Evolutionary conservation across 805 yeast species (phyloP), one percentile per base, ranked within the genome.

Genomic region (Cyberlindnera petersonii): DNA sequence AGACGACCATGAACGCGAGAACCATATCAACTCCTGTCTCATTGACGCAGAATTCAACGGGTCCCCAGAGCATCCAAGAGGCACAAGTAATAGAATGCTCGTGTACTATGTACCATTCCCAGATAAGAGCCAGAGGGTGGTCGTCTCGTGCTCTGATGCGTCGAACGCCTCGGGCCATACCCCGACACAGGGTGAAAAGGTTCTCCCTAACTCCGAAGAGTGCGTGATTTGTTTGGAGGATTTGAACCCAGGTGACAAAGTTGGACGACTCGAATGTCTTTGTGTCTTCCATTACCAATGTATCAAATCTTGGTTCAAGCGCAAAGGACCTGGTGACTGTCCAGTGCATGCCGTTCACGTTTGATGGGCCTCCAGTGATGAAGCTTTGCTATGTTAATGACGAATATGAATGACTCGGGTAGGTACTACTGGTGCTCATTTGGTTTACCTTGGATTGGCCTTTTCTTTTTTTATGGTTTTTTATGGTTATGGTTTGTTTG

Each of bases 151-250:
- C 26, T 50, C 59, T 2, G 58, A 53, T 9, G 34, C 55, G 1
- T 44, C 56, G 1, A 43, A 47, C 9, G 43, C 37, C 17, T 36
- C 47, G 11, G 39, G 35, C 4, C 17, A 37, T 5, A 31, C 43
- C 1, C 42, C 38, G 10, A 22, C 33, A 9, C 33, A 26, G 16
- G 40, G 42, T 13, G 37, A 36, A 22, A 35, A 43, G 24, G 30
- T 42, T 26, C 33, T 58, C 53, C 41, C 59, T 51, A 56, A 64
- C 20, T 68, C 70, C 24, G 76, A 77, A 34, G 98, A 93, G 59
- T 93, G 99, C 59, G 91, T 87, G 13, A 91, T 93, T 18, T 93
- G 99, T 56, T 76, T 91, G 46, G 98, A 93, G 58, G 95, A 86
- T 15, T 77, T 89, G 58, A 63, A 65, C 33, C 86, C 89, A 0